Conservation (phyloP, 2,329 filamentous ascomycete species). For the Daldinia sp. region DNA sequence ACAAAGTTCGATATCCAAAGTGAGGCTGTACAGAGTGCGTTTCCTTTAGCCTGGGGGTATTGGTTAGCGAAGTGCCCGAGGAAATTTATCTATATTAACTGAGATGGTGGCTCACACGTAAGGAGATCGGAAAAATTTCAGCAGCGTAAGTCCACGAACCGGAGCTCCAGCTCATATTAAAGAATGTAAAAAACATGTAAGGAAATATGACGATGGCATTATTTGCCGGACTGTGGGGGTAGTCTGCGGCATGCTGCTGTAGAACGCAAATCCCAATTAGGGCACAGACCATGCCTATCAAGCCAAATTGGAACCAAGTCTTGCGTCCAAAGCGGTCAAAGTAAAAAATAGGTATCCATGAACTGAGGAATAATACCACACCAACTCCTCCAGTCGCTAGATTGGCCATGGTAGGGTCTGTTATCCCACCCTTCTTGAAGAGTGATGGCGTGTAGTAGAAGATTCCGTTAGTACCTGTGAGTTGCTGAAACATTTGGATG, state of each 20-base stretch:
- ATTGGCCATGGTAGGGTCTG: conserved; percentile 47
- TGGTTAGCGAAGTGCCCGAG: not conserved
- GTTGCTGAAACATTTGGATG: conserved; percentile 50
- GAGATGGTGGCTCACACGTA: conserved; percentile 42
- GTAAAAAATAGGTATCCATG: conserved; percentile 51
- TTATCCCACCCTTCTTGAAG: conserved; percentile 48
- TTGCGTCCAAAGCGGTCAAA: conserved; percentile 51
- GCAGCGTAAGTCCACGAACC: conserved; percentile 51
- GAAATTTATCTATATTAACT: not conserved
- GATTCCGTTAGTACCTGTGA: conserved; percentile 47
- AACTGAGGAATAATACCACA: conserved; percentile 48
- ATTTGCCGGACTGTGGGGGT: conserved; percentile 45
- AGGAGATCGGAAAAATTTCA: conserved; percentile 50
- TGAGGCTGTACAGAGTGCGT: conserved; percentile 48
- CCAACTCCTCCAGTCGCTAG: conserved; percentile 50
- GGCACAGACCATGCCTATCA: conserved; percentile 48
- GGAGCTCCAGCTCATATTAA: conserved; percentile 51
- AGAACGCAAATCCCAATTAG: conserved; percentile 48
- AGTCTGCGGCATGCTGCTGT: conserved; percentile 46
- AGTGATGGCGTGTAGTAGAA: conserved; percentile 48
- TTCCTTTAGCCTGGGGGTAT: conserved; percentile 48
- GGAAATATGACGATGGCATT: conserved; percentile 50
- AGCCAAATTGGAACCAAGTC: conserved; percentile 50
- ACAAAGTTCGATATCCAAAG: conserved; percentile 51
- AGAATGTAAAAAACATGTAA: conserved; percentile 50